Conservation (phyloP, 208 protist species). For the Phytomonas francai region DNA sequence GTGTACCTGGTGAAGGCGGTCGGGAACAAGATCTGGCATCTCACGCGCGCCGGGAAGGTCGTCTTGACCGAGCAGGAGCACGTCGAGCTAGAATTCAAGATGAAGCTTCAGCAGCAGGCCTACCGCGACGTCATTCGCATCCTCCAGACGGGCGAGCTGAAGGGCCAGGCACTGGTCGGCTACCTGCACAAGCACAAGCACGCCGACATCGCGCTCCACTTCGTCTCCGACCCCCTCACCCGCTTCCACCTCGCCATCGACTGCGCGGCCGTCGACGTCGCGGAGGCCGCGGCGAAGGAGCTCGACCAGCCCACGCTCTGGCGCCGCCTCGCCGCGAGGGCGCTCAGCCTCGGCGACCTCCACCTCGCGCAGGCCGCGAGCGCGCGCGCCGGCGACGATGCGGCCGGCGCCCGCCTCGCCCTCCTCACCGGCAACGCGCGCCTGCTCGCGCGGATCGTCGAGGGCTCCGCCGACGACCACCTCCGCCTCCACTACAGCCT, state of each 20-base stretch:
- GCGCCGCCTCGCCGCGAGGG: constrained; percentile 88
- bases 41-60: constrained; percentile 91
- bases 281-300: constrained; percentile 80
- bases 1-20: constrained; percentile 90
- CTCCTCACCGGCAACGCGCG: constrained; percentile 94
- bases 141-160: constrained; percentile 87
- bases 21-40: constrained; percentile 80
- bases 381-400: constrained; percentile 91
- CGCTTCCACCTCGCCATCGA: constrained; percentile 98
- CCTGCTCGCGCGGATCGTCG: constrained; percentile 91
- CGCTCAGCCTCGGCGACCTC: constrained; percentile 93
- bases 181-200: constrained; percentile 98
- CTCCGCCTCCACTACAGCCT: constrained; percentile 92
- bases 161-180: constrained; percentile 95
- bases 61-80: constrained; percentile 86
- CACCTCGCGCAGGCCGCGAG: constrained; percentile 94
- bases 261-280: constrained; percentile 95
- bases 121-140: constrained; percentile 94
- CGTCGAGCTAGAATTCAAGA: constrained; percentile 95
- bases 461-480: constrained; percentile 82
- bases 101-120: constrained; percentile 88
- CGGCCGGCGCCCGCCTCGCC: constrained; percentile 91
- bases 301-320: constrained; percentile 91
- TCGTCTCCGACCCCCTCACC: constrained; percentile 95
- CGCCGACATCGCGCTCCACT: constrained; percentile 96